phyloP scores from a whole-genome alignment of 1,284 basidiomycete genomes.

The Leccinum holopus region DNA sequence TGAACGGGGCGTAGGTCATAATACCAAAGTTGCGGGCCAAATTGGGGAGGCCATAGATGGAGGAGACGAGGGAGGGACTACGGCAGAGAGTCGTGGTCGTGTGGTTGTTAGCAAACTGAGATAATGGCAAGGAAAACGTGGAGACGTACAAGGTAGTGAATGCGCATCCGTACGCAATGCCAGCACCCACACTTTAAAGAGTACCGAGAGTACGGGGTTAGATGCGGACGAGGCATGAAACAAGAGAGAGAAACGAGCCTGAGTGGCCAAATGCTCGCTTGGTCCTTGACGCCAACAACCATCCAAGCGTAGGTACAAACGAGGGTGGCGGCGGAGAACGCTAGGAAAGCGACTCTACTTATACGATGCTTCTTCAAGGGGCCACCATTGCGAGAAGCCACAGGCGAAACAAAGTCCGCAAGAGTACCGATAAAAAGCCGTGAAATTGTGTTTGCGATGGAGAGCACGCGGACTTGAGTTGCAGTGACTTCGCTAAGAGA shows the following conservation, averaged over 20 bases:
- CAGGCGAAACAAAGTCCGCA: conserved; percentile 68
- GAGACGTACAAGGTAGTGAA: conserved; percentile 51
- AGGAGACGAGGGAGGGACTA: conserved; percentile 68
- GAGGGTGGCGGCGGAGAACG: conserved; percentile 48
- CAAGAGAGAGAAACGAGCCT: too few relatives aligned
- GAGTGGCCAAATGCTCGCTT: conserved; percentile 38
- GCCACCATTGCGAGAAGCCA: conserved; percentile 42
- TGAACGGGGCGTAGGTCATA: conserved; percentile 68
- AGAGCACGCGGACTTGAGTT: conserved; percentile 67
- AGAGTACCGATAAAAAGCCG: conserved; percentile 68
- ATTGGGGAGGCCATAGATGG: conserved; percentile 67
- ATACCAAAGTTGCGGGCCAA: conserved; percentile 74
- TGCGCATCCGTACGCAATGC: too few relatives aligned
- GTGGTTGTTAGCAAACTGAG: background rate
- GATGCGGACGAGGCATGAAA: too few relatives aligned
- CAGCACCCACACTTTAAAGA: too few relatives aligned
- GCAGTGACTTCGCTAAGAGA: conserved; percentile 41
- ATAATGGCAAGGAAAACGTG: background rate
- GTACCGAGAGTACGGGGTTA: too few relatives aligned
- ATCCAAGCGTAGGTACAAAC: conserved; percentile 49
- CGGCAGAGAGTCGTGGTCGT: background rate
- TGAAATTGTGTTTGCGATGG: conserved; percentile 66
- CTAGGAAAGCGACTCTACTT: conserved; percentile 61
- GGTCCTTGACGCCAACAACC: conserved; percentile 45
- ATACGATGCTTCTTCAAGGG: conserved; percentile 47